Evolutionary conservation across 306 rosid genomes (phyloP), one percentile per base, ranked within the genome.

Genomic region (Trifolium subterraneum): DNA sequence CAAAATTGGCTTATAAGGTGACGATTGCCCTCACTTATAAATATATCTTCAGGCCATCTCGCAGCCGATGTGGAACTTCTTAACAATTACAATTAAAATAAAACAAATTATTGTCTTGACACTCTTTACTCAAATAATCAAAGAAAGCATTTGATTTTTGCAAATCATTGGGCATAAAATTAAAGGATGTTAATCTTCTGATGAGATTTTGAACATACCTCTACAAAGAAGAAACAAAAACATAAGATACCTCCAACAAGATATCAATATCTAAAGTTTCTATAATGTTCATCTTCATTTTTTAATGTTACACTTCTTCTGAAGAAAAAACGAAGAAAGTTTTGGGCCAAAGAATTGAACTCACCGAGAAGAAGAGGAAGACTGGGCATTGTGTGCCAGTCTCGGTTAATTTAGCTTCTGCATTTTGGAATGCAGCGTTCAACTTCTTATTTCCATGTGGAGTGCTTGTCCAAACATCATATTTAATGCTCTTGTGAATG

Each of bases 351-450:
- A 63, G 20, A 65, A 66, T 54, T 62, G 8, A 75, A 86, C 91
- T 90, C 81, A 92, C 98, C 6, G 98, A 92, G 83, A 92, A 92
- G 86, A 92, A 90, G 58, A 92, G 95, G 78, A 92, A 92, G 68
- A 90, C 52, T 16, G 95, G 98, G 69, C 87, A 88, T 71, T 16
- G 65, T 0, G 15, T 50, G 76, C 86, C 86, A 39, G 83, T 87
- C 79, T 87, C 81, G 4, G 59, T 79, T 18, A 79, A 78, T 72
- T 84, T 85, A 70, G 82, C 81, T 74, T 87, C 92, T 10, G 87
- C 85, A 71, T 84, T 90, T 65, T 12, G 85, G 79, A 86, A 92
- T 64, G 91, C 80, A 23, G 84, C 79, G 52, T 90, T 87, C 70
- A 93, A 78, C 79, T 90, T 93, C 84, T 80, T 86, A 68, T 90